Conservation (phyloP, 1,139 yeast genomes). For the Taphrina betulina region DNA sequence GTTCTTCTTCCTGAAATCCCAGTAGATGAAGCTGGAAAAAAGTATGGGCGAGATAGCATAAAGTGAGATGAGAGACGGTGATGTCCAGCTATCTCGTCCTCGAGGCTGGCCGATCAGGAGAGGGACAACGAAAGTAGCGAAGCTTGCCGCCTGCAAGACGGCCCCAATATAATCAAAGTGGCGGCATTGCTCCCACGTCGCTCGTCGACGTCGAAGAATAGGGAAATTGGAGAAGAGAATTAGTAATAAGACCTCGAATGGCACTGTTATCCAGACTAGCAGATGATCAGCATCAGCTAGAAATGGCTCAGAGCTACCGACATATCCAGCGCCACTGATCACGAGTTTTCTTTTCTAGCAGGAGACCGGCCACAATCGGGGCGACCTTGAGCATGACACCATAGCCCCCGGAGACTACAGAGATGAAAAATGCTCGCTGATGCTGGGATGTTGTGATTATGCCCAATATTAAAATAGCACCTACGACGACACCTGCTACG, state of each 20-base stretch:
- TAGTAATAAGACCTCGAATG: conserved; percentile 5
- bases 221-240: conserved; percentile 17
- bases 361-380: conserved; percentile 16
- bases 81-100: conserved; percentile 6
- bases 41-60: conserved; percentile 11
- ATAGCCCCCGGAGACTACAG: conserved; percentile 19
- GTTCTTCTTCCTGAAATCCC: conserved; percentile 11
- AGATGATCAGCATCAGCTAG: no score
- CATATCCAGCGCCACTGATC: conserved; percentile 24
- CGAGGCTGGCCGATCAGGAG: conserved; percentile 9
- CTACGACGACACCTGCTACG: conserved; percentile 11
- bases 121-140: conserved; percentile 7
- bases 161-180: conserved; percentile 13
- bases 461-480: conserved; percentile 15
- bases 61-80: conserved; percentile 6
- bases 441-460: conserved; percentile 11
- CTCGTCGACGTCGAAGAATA: conserved; percentile 2
- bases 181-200: conserved; percentile 11
- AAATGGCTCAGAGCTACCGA: no score
- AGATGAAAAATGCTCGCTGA: conserved; percentile 8
- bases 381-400: conserved; percentile 29
- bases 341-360: conserved; percentile 6
- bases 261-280: conserved; percentile 23
- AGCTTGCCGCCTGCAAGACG: conserved; percentile 7
- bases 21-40: conserved; percentile 3